Percentiles rank a stretch among this genome's conserved stretches.
phyloP scores from a whole-genome alignment of 148 eudicot species.

The Rhododendron ferrugineum region DNA sequence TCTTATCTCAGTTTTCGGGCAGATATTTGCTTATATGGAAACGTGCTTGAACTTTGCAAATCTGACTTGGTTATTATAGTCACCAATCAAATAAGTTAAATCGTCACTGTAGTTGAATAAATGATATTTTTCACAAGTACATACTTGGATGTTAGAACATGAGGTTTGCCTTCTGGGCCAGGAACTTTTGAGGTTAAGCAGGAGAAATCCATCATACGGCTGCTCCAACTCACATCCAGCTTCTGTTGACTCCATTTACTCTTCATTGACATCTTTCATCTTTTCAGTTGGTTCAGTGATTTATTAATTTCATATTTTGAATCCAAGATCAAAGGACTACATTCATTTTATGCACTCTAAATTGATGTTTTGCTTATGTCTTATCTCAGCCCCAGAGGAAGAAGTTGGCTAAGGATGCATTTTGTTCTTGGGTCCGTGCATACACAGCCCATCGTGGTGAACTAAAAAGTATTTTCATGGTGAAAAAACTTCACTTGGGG shows the following conservation, averaged over 20 bases:
- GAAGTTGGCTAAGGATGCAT: constrained; percentile 66
- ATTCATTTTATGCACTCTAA: neutral
- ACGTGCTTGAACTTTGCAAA: neutral
- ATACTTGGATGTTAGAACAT: neutral
- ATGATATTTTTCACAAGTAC: neutral
- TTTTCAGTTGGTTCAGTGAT: neutral
- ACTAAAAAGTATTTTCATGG: constrained; percentile 76
- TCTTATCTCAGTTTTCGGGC: neutral
- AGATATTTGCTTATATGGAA: neutral
- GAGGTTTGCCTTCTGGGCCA: neutral
- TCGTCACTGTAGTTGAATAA: neutral
- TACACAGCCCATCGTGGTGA: constrained; percentile 94
- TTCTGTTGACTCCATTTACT: neutral
- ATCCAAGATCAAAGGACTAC: neutral
- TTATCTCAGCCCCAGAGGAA: constrained; percentile 49
- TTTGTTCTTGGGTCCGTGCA: constrained; percentile 90
- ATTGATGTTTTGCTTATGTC: neutral
- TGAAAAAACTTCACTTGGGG: constrained; percentile 83
- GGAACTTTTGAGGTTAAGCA: neutral
- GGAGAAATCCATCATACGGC: neutral
- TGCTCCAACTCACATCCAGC: neutral
- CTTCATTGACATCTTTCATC: neutral
- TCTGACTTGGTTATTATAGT: neutral
- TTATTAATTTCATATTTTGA: neutral
- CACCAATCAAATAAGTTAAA: neutral